Base-by-base conservation (phyloP, 1,139 yeast species). In the Wickerhamomyces sp. region DNA sequence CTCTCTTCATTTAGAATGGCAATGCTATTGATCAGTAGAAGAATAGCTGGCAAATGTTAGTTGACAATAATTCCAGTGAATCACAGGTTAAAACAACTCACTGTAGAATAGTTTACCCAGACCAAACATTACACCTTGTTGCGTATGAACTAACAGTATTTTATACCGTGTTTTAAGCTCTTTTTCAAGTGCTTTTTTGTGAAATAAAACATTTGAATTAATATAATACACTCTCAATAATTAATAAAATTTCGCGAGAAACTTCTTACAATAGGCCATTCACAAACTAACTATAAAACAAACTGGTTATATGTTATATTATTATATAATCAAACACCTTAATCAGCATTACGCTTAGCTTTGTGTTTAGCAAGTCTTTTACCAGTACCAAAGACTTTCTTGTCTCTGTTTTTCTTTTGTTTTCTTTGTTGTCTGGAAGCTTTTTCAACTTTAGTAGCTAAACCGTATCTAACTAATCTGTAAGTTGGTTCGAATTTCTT, bases 361-460 rank as follows among this genome's bases (percentile, higher is more conserved):
- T 82, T 81, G 72, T 76, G 82, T 81, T 88, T 88, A 72, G 96
- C 95, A 75, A 85, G 86, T 72, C 88, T 82, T 74, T 78, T 84
- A 68, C 90, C 95, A 66, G 98, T 92, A 84, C 98, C 98, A 68
- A 90, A 88, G 84, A 86, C 73, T 86, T 92, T 92, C 89, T 84
- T 83, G 67, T 87, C 96, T 83, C 97, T 90, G 96, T 92, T 92
- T 92, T 92, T 92, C 90, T 87, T 88, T 85, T 92, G 98, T 78
- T 94, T 94, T 82, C 98, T 89, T 81, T 94, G 98, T 81, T 90
- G 97, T 89, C 97, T 89, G 64, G 97, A 88, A 64, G 96, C 79
- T 81, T 88, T 89, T 74, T 92, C 97, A 65, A 83, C 89, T 82
- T 87, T 88, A 61, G 76, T 77, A 69, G 96, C 97, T 70, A 90